phyloP scores from a whole-genome alignment of 2,329 filamentous ascomycete species.

The Microdochium paspali region DNA sequence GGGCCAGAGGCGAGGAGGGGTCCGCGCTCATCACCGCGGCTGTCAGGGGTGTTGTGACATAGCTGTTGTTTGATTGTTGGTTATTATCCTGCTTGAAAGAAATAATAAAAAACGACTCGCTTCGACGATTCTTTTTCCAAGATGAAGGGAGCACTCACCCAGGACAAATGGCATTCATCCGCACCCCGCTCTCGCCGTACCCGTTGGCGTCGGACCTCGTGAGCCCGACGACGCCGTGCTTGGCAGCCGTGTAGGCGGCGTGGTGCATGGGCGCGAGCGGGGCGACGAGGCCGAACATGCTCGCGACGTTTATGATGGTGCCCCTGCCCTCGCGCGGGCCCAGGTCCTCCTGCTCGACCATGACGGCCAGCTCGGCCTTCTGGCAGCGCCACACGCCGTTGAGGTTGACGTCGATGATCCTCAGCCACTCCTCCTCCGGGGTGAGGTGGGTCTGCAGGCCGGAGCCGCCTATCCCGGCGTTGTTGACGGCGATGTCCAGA shows the following conservation, averaged over 20 bases:
- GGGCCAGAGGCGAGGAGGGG: conserved; percentile 18
- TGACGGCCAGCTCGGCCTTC: conserved; percentile 37
- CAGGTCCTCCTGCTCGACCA: conserved; percentile 39
- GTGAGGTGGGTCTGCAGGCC: conserved; percentile 33
- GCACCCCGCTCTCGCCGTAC: conserved; percentile 40
- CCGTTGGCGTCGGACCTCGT: conserved; percentile 42
- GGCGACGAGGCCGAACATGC: conserved; percentile 38
- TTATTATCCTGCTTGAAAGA: no score
- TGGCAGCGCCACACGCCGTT: conserved; percentile 49
- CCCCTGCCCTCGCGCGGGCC: conserved; percentile 32
- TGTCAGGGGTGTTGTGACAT: conserved; percentile 31
- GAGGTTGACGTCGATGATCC: conserved; percentile 41
- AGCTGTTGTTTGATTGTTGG: conserved; percentile 23
- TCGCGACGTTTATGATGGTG: conserved; percentile 43
- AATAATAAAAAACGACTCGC: no score
- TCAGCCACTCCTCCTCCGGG: conserved; percentile 35
- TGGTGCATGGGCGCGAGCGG: conserved; percentile 22
- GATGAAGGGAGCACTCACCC: conserved; percentile 26
- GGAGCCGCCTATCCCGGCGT: conserved; percentile 38
- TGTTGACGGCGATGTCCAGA: conserved; percentile 46
- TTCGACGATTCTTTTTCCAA: no score
- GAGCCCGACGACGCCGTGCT: conserved; percentile 44
- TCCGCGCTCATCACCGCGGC: conserved; percentile 12
- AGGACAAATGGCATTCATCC: conserved; percentile 53
- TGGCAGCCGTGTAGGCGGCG: conserved; percentile 39